Base-by-base conservation (phyloP, 2,329 filamentous ascomycete genomes). In the Fusarium falciforme region DNA sequence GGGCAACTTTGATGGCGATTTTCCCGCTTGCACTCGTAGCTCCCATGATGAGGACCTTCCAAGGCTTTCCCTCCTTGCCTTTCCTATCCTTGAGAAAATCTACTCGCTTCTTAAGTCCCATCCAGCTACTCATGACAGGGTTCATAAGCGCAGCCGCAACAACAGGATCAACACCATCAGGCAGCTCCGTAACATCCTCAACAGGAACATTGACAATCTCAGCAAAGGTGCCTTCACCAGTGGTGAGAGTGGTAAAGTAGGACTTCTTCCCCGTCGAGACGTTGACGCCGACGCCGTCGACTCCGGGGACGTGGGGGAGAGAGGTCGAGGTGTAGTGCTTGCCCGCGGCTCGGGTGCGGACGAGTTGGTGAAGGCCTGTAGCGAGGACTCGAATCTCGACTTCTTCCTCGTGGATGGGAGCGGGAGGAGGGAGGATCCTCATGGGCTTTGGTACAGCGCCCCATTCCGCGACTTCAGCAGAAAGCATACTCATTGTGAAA, bases 91-190 rank as follows among this genome's bases (percentile, higher is more conserved):
- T 67, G 20, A 73, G 27, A 14, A 87, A 78, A 6, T 68, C 72
- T 0, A 84, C 84, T 7, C 88, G 83, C 42, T 84, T 81, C 25
- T 81, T 83, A 38, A 91, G 80, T 6, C 88, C 88, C 88, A 91
- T 89, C 89, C 89, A 91, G 44, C 84, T 85, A 62, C 85, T 86
- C 82, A 89, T 85, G 29, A 85, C 87, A 1, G 89, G 88, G 70
- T 91, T 91, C 42, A 87, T 82, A 61, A 87, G 81, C 1, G 84
- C 88, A 0, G 89, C 89, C n/a, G 88, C 84, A 31, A 85, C 82
- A 1, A 85, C 79, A 0, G 86, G 82, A 73, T 90, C 86, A 10
- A 86, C 83, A 6, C 80, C 83, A 0, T 82, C 80, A 0, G 87
- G 86, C 2, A 91, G 66, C 3, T 83, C 81, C 2, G 83, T 81